A percentile compares a stretch with the other conserved stretches of the same genome.
Conservation (phyloP, 2,329 filamentous ascomycete species). For the Arthrobotrys iridis region DNA sequence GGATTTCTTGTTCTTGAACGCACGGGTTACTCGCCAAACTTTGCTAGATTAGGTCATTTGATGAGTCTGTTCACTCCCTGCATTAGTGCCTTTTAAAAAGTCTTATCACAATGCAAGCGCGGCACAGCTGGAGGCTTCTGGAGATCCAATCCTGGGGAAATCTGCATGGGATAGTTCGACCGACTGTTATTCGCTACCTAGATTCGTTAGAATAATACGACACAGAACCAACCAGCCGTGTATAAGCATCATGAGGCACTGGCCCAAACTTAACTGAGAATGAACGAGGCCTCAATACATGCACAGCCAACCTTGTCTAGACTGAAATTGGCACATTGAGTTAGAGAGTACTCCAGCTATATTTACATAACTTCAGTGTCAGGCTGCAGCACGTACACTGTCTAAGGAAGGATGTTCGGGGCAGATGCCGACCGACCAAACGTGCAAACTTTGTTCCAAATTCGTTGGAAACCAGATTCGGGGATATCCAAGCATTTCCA, state of each 20-base stretch:
- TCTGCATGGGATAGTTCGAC: background rate
- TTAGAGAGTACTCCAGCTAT: too few species aligned
- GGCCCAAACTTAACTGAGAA: background rate
- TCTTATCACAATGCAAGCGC: conserved; percentile 32
- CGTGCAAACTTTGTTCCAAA: too few species aligned
- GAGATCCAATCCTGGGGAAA: background rate
- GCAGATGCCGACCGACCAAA: too few species aligned
- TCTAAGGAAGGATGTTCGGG: too few species aligned
- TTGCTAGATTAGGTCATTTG: conserved; percentile 25
- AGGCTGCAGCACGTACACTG: too few species aligned
- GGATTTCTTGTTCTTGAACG: background rate
- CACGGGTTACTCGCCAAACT: conserved; percentile 32
- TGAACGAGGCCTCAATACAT: too few species aligned
- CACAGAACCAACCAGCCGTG: background rate
- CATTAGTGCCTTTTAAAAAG: conserved; percentile 15
- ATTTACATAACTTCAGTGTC: too few species aligned
- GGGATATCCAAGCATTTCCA: too few species aligned
- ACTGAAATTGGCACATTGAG: too few species aligned
- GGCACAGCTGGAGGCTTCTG: conserved; percentile 18
- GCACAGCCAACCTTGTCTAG: too few species aligned
- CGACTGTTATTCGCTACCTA: background rate
- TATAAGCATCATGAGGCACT: background rate
- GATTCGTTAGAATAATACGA: conserved; percentile 12
- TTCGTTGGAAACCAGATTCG: too few species aligned
- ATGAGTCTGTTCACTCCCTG: background rate